Evolutionary conservation across 441 rosid species (phyloP).

Genomic region (Corymbia calophylla): DNA sequence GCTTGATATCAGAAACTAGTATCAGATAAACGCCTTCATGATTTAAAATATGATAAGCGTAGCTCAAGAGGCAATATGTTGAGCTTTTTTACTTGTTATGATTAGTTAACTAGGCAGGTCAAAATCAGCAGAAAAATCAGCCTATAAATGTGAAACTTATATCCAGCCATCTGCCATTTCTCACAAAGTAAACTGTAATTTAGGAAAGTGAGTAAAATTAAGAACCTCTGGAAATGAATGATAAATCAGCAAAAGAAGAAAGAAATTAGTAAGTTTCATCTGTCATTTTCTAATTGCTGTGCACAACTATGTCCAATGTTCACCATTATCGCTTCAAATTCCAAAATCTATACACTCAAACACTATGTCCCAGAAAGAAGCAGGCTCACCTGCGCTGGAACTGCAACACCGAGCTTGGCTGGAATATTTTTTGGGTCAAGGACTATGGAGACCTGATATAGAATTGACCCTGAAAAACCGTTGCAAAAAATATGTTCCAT

Average conservation of each 20-base stretch:
- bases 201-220: neutral
- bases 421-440: slow-evolving; percentile 75
- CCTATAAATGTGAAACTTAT: neutral
- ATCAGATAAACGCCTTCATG: neutral
- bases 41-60: neutral
- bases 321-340: neutral
- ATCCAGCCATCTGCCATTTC: neutral
- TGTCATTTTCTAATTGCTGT: neutral
- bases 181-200: neutral
- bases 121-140: neutral
- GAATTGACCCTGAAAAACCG: slow-evolving; percentile 82
- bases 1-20: neutral
- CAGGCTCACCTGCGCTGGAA: slow-evolving; percentile 90
- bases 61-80: neutral
- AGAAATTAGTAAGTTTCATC: neutral
- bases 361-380: neutral
- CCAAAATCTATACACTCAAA: neutral
- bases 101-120: neutral
- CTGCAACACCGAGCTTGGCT: slow-evolving; percentile 67
- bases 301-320: neutral
- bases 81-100: neutral
- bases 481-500: slow-evolving; percentile 93
- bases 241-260: neutral
- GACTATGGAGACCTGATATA: slow-evolving; percentile 51
- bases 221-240: neutral